These are phyloP conservation scores for Xylaria sp. DNA, from an alignment of 2,329 filamentous ascomycete genomes.

Conservation along the genomic window DNA sequence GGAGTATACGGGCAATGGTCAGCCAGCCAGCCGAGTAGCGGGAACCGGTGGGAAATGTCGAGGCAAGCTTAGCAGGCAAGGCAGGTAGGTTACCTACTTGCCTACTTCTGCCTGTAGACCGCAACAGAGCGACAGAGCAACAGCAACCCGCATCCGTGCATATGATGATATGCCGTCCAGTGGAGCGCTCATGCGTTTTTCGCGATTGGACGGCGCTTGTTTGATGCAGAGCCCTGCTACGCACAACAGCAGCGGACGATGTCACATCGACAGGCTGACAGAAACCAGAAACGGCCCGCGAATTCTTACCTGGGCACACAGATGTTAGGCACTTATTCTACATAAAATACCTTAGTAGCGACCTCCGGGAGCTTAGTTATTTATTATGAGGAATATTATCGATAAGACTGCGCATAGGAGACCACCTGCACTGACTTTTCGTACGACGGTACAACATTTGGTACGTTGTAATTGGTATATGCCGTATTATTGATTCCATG, in stretches of 20 bases:
- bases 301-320: neutral
- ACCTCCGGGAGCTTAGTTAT: too few relatives aligned
- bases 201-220: conserved; percentile 30
- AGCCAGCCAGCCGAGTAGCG: neutral
- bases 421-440: neutral
- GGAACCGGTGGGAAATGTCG: conserved; percentile 1
- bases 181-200: conserved; percentile 15
- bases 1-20: conserved; percentile 10
- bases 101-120: neutral
- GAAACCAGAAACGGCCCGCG: neutral
- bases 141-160: neutral
- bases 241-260: conserved; percentile 23
- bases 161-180: conserved; percentile 9
- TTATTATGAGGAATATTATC: too few relatives aligned
- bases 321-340: neutral
- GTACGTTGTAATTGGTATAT: neutral
- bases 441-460: neutral
- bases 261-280: conserved; percentile 11
- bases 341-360: too few relatives aligned
- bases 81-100: too few relatives aligned
- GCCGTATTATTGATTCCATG: conserved; percentile 4
- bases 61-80: neutral
- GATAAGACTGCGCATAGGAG: conserved; percentile 16
- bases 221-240: conserved; percentile 10
- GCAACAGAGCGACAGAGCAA: neutral